phyloP scores from a whole-genome alignment of 768 basidiomycete genomes.

The Leccinum variicolor region DNA sequence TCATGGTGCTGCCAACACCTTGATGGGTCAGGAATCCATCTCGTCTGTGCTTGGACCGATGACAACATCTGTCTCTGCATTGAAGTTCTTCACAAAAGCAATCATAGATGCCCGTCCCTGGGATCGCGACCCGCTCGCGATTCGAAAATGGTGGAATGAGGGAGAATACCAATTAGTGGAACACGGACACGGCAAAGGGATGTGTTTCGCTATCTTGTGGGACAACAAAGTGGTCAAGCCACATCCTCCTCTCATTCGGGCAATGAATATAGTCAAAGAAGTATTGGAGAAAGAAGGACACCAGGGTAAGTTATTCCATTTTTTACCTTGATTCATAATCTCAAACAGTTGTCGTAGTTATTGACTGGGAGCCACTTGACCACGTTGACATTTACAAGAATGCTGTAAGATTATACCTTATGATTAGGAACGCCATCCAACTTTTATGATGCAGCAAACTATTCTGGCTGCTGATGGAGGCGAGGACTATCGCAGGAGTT shows the following conservation, averaged over 20 bases:
- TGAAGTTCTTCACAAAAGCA: constrained; percentile 51
- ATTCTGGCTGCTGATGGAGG: constrained; percentile 42
- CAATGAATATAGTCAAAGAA: constrained; percentile 53
- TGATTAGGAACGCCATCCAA: neutral
- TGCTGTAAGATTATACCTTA: constrained; percentile 14
- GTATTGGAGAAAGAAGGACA: constrained; percentile 66
- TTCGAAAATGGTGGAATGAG: constrained; percentile 59
- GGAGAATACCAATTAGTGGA: constrained; percentile 55
- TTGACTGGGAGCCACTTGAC: constrained; percentile 66
- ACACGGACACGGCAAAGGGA: constrained; percentile 49
- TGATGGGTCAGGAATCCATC: constrained; percentile 72
- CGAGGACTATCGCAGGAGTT: constrained; percentile 34
- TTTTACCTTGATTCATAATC: neutral
- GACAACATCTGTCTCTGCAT: constrained; percentile 58
- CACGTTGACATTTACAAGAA: constrained; percentile 37
- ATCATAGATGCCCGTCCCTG: constrained; percentile 47
- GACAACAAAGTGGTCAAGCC: constrained; percentile 59
- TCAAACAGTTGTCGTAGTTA: constrained; percentile 27
- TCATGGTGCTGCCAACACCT: constrained; percentile 57
- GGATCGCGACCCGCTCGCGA: constrained; percentile 58
- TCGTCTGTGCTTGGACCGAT: constrained; percentile 76
- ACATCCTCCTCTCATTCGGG: constrained; percentile 63
- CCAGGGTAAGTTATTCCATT: constrained; percentile 41
- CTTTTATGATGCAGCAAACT: constrained; percentile 25
- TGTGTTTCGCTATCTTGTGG: constrained; percentile 66